Conservation (phyloP, 2,329 filamentous ascomycete species). For the Colletotrichum coccodes region DNA sequence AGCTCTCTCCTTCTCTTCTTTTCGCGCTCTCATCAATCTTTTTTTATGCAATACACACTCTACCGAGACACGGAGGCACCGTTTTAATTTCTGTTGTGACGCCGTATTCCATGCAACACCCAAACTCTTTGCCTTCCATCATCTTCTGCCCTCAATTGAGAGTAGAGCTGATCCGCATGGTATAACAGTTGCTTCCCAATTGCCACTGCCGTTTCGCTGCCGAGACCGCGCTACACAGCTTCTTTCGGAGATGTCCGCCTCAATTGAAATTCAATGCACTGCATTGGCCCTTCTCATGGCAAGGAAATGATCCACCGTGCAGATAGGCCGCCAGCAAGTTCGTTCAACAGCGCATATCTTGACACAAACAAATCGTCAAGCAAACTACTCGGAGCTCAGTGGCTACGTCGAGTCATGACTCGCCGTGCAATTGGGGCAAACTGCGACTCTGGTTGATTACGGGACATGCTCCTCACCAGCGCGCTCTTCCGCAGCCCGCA, state of each 20-base stretch:
- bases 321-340: conserved; percentile 4
- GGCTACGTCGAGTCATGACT: conserved; percentile 27
- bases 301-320: conserved; percentile 8
- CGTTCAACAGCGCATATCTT: conserved; percentile 7
- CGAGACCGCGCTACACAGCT: background rate
- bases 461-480: conserved; percentile 14
- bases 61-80: background rate
- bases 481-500: conserved; percentile 19
- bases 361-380: conserved; percentile 15
- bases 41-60: conserved; percentile 3
- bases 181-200: conserved; percentile 1
- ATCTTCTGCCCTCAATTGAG: conserved; percentile 1
- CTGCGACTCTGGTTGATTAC: conserved; percentile 11
- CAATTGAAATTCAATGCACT: conserved; percentile 1
- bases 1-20: background rate
- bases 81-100: background rate
- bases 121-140: background rate
- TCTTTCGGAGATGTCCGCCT: background rate
- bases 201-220: background rate
- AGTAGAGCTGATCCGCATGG: background rate
- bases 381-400: conserved; percentile 19
- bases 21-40: background rate
- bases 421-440: background rate
- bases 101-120: background rate
- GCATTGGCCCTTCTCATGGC: conserved; percentile 2